Base-by-base conservation (phyloP, 2,329 filamentous ascomycete species). In the Neurospora sp. region DNA sequence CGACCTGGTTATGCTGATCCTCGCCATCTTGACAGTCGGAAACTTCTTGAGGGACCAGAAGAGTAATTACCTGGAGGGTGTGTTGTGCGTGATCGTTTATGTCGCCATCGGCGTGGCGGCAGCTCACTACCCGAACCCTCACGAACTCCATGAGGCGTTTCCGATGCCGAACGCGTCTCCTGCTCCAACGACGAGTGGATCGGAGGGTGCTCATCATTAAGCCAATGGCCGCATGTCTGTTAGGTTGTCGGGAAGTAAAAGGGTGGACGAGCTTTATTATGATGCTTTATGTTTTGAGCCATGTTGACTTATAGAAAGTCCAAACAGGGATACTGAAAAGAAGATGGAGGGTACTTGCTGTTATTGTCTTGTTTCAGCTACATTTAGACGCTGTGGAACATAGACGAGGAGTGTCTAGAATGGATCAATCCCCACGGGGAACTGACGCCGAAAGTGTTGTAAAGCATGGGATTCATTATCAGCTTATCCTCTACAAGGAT, bases 61-160 rank as follows among this genome's bases (percentile, higher is more conserved):
- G 83, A 92, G 89, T 72, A 96, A 97, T 77, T 97, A 96, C 77
- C 86, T 97, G 4, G 94, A 97, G 79, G 94, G 94, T 2, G 86
- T 88, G 33, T 85, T 97, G 19, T 92, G 92, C 73, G 87, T 97
- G 19, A 85, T 91, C 66, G 82, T 89, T 5, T 89, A 89, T 74
- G 76, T 88, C 65, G 85, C 85, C 38, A 87, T 89, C 73, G 87
- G 87, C 11, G 85, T 87, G 1, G 86, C 86, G 1, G 86, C 86
- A 1, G 86, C 80, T 72, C 87, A 85, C 75, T 88, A 85, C 73
- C 87, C 86, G 2, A 83, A 86, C 70, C 80, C 80, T 12, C 68
- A 71, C 4, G 72, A 71, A n/a, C 28, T 28, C 19, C 19, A 66
- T 33, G 68, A 62, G 28, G 40, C 28, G 17, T 41, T 41, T 11